Evolutionary conservation across 1,284 basidiomycete genomes (phyloP).

Genomic region (Pascua guehoae): DNA sequence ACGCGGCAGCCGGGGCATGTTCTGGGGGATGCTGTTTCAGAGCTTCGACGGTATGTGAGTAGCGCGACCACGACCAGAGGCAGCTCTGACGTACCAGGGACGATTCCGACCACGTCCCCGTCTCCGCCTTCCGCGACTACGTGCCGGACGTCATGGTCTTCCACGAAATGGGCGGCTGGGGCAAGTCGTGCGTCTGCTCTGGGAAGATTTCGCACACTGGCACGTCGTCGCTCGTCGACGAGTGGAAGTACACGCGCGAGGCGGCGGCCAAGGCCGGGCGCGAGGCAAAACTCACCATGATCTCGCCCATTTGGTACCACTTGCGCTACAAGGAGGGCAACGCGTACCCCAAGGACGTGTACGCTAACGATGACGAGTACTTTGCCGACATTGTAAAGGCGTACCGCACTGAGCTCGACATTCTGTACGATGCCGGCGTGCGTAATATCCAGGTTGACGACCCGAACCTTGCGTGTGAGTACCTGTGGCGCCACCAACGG

Average conservation of each 20-base stretch:
- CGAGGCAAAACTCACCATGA: conserved; percentile 69
- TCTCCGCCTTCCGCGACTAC: conserved; percentile 32
- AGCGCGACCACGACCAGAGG: not conserved
- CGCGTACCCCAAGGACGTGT: conserved; percentile 21
- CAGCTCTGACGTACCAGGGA: conserved; percentile 29
- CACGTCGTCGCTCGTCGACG: conserved; percentile 37
- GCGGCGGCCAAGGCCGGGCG: conserved; percentile 2
- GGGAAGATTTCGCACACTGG: conserved; percentile 38
- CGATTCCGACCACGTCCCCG: conserved; percentile 54
- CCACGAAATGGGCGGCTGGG: conserved; percentile 28
- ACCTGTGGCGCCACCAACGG: not conserved
- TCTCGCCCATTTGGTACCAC: conserved; percentile 72
- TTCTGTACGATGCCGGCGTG: conserved; percentile 69
- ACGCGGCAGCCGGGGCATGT: conserved; percentile 23
- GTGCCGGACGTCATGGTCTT: conserved; percentile 27
- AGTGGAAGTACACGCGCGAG: conserved; percentile 41
- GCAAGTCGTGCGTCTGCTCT: conserved; percentile 27
- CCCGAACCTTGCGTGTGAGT: conserved; percentile 43
- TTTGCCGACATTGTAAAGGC: conserved; percentile 62
- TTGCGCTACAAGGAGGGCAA: conserved; percentile 50
- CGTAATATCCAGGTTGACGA: conserved; percentile 71
- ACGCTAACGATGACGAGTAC: conserved; percentile 32
- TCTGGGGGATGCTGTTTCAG: conserved; percentile 59
- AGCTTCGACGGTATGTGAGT: conserved; percentile 59
- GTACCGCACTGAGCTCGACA: conserved; percentile 67